Evolutionary conservation across 2,329 filamentous ascomycete genomes (phyloP).

Genomic region (Chaetomiaceae sp.): DNA sequence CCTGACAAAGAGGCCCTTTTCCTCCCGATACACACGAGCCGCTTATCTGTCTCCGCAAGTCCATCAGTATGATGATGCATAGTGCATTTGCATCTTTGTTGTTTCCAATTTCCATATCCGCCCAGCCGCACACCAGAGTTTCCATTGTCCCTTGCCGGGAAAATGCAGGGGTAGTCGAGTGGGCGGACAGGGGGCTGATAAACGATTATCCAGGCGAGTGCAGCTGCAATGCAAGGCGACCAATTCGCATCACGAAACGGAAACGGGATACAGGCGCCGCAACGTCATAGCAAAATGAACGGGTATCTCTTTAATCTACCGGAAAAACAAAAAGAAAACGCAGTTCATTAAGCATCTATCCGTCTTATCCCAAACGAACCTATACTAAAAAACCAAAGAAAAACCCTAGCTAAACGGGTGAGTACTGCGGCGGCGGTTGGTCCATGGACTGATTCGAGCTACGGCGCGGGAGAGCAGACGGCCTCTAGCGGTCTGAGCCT

Average conservation of each 20-base stretch:
- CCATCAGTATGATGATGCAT: too few relatives aligned
- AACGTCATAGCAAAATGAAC: not conserved
- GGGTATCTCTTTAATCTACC: conserved; percentile 10
- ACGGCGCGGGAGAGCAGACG: conserved; percentile 1
- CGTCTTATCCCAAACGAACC: not conserved
- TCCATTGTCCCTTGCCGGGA: too few relatives aligned
- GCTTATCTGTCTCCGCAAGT: too few relatives aligned
- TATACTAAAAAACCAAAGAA: not conserved
- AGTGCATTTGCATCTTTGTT: too few relatives aligned
- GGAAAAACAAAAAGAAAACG: conserved; percentile 13
- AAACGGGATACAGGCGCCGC: not conserved
- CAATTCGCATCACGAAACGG: not conserved
- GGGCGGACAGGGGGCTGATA: not conserved
- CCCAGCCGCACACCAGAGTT: too few relatives aligned
- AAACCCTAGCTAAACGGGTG: conserved; percentile 4
- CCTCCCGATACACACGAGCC: too few relatives aligned
- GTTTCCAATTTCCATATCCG: too few relatives aligned
- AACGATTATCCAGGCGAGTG: conserved; percentile 9
- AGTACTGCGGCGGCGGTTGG: conserved; percentile 5
- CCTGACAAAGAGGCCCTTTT: too few relatives aligned
- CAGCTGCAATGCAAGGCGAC: not conserved
- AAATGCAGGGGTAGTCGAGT: too few relatives aligned
- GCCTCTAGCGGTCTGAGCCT: conserved; percentile 26
- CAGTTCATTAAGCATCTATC: not conserved
- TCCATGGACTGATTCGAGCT: not conserved